These are phyloP conservation scores for Daldinia vernicosa DNA, from an alignment of 495 filamentous ascomycete genomes.

Conservation along the genomic window DNA sequence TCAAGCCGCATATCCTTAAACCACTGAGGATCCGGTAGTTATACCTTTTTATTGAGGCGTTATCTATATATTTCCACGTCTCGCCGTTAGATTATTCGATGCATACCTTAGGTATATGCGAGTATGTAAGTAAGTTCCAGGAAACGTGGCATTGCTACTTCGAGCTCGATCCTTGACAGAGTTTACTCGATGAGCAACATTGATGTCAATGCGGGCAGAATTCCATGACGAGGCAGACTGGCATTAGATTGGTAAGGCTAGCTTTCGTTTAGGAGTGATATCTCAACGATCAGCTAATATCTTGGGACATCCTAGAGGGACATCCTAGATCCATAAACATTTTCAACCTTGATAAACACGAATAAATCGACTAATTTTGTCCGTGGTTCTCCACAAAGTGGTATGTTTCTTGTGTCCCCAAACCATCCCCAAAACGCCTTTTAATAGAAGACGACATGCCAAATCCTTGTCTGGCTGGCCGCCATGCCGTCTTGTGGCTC, in stretches of 20 bases:
- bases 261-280: slow-evolving; percentile 16
- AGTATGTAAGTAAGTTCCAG: slow-evolving; percentile 1
- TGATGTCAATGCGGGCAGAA: slow-evolving; percentile 18
- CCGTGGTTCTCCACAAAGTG: slow-evolving; percentile 1
- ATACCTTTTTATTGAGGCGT: slow-evolving; percentile 9
- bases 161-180: slow-evolving; percentile 10
- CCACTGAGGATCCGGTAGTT: not conserved
- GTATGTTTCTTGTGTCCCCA: slow-evolving; percentile 5
- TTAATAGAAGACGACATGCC: slow-evolving; percentile 3
- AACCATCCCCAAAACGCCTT: slow-evolving; percentile 1
- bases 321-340: not conserved
- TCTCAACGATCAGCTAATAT: not conserved
- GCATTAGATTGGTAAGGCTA: not conserved
- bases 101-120: not conserved
- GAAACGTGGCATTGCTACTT: slow-evolving; percentile 21
- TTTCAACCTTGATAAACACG: not conserved
- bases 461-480: not conserved
- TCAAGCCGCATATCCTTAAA: slow-evolving; percentile 12
- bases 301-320: not conserved
- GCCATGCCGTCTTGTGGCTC: slow-evolving; percentile 12
- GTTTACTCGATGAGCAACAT: slow-evolving; percentile 24
- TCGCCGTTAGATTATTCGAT: not conserved
- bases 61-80: not conserved
- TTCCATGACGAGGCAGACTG: slow-evolving; percentile 32
- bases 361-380: not conserved